These are phyloP conservation scores for Diaporthe australafricana DNA, from an alignment of 2,329 filamentous ascomycete genomes.

Conservation along the genomic window DNA sequence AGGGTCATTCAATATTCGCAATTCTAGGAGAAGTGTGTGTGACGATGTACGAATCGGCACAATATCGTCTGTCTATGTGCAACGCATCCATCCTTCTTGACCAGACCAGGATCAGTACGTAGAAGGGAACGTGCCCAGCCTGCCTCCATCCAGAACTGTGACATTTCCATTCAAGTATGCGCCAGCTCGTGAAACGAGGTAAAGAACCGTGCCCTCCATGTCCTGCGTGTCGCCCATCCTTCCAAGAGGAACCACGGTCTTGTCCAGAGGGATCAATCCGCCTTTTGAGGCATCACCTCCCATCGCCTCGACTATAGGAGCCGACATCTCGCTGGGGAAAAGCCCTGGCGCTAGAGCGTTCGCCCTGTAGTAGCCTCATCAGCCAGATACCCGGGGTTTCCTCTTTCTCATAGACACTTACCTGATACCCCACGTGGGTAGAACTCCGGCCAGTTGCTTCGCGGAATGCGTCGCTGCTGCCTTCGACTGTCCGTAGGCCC, in stretches of 20 bases:
- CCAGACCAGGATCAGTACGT: slow-evolving; percentile 55
- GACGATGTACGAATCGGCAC: not conserved
- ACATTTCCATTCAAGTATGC: slow-evolving; percentile 75
- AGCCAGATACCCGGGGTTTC: not conserved
- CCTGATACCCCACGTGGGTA: slow-evolving; percentile 70
- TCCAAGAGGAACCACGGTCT: slow-evolving; percentile 65
- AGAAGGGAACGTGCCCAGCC: slow-evolving; percentile 66
- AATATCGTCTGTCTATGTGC: not conserved
- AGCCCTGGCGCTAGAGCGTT: slow-evolving; percentile 63
- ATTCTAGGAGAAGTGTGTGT: not conserved
- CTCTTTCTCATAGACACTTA: not conserved
- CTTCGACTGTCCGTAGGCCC: slow-evolving; percentile 82
- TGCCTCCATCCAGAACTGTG: slow-evolving; percentile 72
- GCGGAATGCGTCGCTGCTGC: slow-evolving; percentile 79
- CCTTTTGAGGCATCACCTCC: slow-evolving; percentile 48
- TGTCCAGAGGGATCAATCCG: slow-evolving; percentile 48
- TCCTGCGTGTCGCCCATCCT: slow-evolving; percentile 71
- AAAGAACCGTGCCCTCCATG: slow-evolving; percentile 74
- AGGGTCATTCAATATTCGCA: not conserved
- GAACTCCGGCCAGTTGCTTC: slow-evolving; percentile 76
- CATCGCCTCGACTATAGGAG: slow-evolving; percentile 54
- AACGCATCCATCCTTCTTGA: not conserved
- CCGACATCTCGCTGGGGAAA: slow-evolving; percentile 72
- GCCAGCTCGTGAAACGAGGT: slow-evolving; percentile 72
- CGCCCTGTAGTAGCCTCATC: slow-evolving; percentile 47